Conservation (phyloP, 768 basidiomycete species). For the Lactarius sanguifluus region DNA sequence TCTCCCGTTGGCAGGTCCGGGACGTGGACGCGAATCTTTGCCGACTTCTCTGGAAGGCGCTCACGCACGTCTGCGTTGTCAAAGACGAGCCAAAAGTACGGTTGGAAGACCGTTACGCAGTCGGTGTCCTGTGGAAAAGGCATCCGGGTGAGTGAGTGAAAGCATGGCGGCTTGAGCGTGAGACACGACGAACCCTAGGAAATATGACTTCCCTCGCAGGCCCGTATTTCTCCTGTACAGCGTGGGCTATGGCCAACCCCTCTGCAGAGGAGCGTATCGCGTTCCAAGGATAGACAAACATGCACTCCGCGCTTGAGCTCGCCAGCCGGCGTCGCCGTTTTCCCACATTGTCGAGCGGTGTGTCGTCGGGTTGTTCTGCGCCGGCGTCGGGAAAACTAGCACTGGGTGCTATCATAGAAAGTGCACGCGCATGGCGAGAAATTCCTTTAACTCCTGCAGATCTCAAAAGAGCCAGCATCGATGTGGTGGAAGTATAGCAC, state of each 20-base stretch:
- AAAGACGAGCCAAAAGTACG: conserved; percentile 25
- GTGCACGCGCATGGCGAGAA: conserved; percentile 2
- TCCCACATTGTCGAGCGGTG: background rate
- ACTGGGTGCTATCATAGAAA: conserved; percentile 8
- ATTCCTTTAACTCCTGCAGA: conserved; percentile 1
- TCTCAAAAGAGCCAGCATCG: conserved; percentile 17
- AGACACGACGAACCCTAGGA: conserved; percentile 11
- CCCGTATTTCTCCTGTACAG: conserved; percentile 25
- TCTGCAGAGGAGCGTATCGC: conserved; percentile 20
- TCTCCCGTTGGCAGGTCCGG: conserved; percentile 9
- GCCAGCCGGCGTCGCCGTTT: background rate
- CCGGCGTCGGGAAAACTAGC: background rate
- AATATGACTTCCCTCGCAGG: conserved; percentile 21
- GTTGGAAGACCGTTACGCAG: background rate
- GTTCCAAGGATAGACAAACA: conserved; percentile 16
- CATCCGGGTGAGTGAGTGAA: background rate
- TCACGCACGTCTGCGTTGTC: conserved; percentile 14
- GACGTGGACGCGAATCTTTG: conserved; percentile 10
- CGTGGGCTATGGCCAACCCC: conserved; percentile 22
- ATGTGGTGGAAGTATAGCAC: background rate
- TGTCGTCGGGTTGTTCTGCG: background rate
- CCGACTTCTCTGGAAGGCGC: background rate
- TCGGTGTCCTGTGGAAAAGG: conserved; percentile 10
- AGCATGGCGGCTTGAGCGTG: background rate
- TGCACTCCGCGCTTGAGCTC: conserved; percentile 3